Conservation (phyloP, 192 early-diverging fungal species). For the Geranomyces variabilis region DNA sequence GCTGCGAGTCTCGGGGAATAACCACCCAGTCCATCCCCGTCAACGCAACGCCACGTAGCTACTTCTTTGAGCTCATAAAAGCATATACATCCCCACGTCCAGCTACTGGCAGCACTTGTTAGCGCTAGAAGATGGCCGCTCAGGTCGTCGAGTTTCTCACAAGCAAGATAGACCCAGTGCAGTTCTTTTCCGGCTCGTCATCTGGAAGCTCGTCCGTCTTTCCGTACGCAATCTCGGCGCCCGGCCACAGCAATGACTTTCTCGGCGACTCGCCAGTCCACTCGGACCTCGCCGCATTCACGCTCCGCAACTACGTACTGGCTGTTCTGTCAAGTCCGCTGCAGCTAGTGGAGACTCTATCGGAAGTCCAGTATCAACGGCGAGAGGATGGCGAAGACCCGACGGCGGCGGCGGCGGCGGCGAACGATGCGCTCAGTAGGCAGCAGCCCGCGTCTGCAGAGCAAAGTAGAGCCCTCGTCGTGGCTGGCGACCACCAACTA, state of each 20-base stretch:
- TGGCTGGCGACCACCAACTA: neutral
- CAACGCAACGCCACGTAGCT: no score
- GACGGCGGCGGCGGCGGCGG: conserved; percentile 27
- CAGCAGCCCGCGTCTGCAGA: neutral
- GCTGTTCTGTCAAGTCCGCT: conserved; percentile 50
- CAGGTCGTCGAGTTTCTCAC: conserved; percentile 18
- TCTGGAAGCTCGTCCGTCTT: conserved; percentile 13
- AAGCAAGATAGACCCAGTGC: conserved; percentile 27
- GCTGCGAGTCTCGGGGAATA: no score
- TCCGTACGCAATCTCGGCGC: neutral
- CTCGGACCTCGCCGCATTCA: conserved; percentile 35
- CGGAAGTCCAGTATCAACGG: conserved; percentile 48
- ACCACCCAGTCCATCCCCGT: no score
- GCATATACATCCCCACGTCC: no score
- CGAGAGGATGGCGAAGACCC: conserved; percentile 33
- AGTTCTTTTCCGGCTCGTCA: conserved; percentile 24
- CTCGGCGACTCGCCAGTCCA: conserved; percentile 1
- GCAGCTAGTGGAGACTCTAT: conserved; percentile 52
- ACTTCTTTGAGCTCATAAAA: no score
- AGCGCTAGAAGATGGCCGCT: neutral
- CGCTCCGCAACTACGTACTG: conserved; percentile 41
- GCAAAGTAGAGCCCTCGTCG: conserved; percentile 9
- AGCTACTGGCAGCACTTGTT: no score
- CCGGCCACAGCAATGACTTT: neutral
- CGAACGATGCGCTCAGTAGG: neutral